Percentiles rank a stretch among this genome's conserved stretches.
Evolutionary conservation across 345 rosid genomes (phyloP).

Genomic region (Populus tremula): DNA sequence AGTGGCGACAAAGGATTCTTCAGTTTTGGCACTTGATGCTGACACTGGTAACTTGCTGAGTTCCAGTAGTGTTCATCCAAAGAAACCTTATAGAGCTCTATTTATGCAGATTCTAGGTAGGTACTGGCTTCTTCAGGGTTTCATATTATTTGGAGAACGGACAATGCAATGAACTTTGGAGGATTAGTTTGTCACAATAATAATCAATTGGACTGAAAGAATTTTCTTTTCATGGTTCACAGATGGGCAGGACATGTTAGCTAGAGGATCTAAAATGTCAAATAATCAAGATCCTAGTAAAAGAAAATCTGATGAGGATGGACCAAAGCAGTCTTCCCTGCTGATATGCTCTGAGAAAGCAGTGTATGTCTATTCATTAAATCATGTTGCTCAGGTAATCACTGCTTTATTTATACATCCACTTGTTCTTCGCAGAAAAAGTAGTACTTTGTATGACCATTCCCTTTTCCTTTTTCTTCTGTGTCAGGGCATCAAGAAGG

Average conservation of each 20-base stretch:
- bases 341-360: constrained; percentile 86
- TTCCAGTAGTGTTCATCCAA: constrained; percentile 58
- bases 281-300: constrained; percentile 30
- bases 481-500: constrained; percentile 74
- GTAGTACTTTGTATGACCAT: background rate
- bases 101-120: constrained; percentile 75
- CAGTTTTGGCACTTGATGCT: constrained; percentile 65
- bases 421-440: background rate
- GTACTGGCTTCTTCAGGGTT: constrained; percentile 9
- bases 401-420: background rate
- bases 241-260: constrained; percentile 52
- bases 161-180: background rate
- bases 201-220: background rate
- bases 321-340: constrained; percentile 48
- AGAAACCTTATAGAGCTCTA: constrained; percentile 77
- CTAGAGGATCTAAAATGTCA: constrained; percentile 28
- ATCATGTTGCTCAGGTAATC: constrained; percentile 67
- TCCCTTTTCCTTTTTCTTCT: constrained; percentile 1
- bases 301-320: constrained; percentile 44
- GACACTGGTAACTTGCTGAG: constrained; percentile 70
- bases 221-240: constrained; percentile 12
- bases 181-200: background rate
- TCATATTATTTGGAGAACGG: background rate
- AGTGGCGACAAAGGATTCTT: constrained; percentile 78
- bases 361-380: constrained; percentile 65